Evolutionary conservation across 345 rosid genomes (phyloP), one percentile per base, ranked within the genome.

Genomic region (Pseudoturritis turrita): DNA sequence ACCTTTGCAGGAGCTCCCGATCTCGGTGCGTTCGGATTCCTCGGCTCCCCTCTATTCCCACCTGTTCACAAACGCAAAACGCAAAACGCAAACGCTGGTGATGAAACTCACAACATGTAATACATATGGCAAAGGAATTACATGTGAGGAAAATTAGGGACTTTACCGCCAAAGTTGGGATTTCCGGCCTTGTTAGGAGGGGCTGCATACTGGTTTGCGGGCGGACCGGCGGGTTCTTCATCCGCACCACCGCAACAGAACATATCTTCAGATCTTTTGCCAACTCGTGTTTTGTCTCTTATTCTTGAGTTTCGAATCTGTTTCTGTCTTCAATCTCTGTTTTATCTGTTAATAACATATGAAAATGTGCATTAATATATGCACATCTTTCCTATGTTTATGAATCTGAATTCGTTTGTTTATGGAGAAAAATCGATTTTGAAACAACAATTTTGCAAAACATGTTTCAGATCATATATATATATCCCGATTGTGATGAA

Each of bases 201-300:
- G 47, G 93, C 87, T 56, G 96, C 76, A 55, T 82, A 62, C 59
- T 87, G 89, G 79, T 78, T 87, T 22, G 92, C 82, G 7, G 91
- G 85, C 4, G 91, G 87, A 51, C 90, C 90, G 45, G 75, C 55
- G 13, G 81, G 80, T 73, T 95, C 98, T 81, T 95, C 98, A 80
- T 91, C 97, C 57, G 81, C 76, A 63, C 85, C 99, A 67, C 89
- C 93, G 70, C 99, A 95, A 79, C 99, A 95, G 70, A 83, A 88
- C 97, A 95, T 91, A 23, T 60, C 64, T 75, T 82, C 73, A 71
- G 64, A 53, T 54, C 39, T 50, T 65, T 35, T 39, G 40, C 49
- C 76, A 22, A 29, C 64, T 47, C 53, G 5, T 37, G 49, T 55
- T 35, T 67, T 58, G 47, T 65, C 36, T 77, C 65, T 74, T 65